Base-by-base conservation (phyloP, 306 rosid species). In the Vigna unguiculata region DNA sequence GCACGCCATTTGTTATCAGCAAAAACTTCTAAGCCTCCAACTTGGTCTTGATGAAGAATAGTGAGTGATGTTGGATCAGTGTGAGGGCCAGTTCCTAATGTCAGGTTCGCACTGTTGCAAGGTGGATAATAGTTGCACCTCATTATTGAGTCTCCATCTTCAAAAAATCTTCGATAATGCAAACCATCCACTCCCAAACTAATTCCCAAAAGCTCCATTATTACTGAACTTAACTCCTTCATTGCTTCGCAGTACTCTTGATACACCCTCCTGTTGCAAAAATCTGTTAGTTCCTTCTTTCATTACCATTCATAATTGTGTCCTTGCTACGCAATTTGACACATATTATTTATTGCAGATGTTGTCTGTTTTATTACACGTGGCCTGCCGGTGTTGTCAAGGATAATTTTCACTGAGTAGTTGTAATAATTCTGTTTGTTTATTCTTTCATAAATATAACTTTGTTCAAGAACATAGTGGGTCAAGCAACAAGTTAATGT, bases 81-180 rank as follows among this genome's bases (percentile, higher is more conserved):
- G 62, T 91, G 97, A 52, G 97, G 94, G 24, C 97, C 97, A 40
- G 97, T 91, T 5, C 97, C 97, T 5, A 91, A 67, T 0, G 97
- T 91, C 6, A 89, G 77, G 49, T 62, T 82, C 2, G 90, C 80
- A 53, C 81, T 85, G 3, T 75, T 69, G 72, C 97, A 91, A 28
- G 92, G 86, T 14, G 97, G 97, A 78, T 91, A 91, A 71, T 83
- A 81, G 82, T 91, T 91, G 51, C 97, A 91, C 61, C 97, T 83
- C 97, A 91, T 91, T 78, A 89, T 85, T 30, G 97, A 91, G 9
- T 66, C 78, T 5, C 89, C 88, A 81, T 91, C 97, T 85, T 91
- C 79, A 30, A 91, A 91, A 77, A 78, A 89, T 0, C 72, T 81
- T 64, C 87, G 30, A 58, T 72, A 89, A 64, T 87, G 76, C 5